A percentile compares a stretch with the other conserved stretches of the same genome.
Conservation (phyloP, 805 yeast genomes). For the Candida anglica region DNA sequence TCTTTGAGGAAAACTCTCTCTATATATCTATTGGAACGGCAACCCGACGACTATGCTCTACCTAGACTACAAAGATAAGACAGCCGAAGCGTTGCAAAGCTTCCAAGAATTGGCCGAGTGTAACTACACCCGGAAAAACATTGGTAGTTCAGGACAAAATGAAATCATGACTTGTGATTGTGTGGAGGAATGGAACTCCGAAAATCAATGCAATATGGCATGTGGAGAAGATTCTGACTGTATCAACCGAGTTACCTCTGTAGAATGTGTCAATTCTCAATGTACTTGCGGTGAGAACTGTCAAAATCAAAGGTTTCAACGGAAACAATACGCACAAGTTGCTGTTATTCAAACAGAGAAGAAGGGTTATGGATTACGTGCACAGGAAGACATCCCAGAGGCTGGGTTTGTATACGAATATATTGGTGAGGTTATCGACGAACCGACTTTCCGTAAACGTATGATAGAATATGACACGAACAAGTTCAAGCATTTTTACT, state of each 20-base stretch:
- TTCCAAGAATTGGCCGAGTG: slow-evolving; percentile 58
- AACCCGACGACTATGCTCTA: too few relatives aligned
- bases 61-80: slow-evolving; percentile 47
- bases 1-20: too few relatives aligned
- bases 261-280: slow-evolving; percentile 76
- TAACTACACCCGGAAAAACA: slow-evolving; percentile 53
- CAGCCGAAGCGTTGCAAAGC: slow-evolving; percentile 62
- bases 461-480: slow-evolving; percentile 69
- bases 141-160: slow-evolving; percentile 72
- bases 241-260: slow-evolving; percentile 86
- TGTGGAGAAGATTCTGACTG: slow-evolving; percentile 87
- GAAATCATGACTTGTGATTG: slow-evolving; percentile 94
- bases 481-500: slow-evolving; percentile 78
- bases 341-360: slow-evolving; percentile 76
- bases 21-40: too few relatives aligned
- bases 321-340: slow-evolving; percentile 65
- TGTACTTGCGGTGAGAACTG: slow-evolving; percentile 76
- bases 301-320: slow-evolving; percentile 86
- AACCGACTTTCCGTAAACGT: slow-evolving; percentile 65
- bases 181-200: slow-evolving; percentile 43
- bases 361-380: slow-evolving; percentile 90
- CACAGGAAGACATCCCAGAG: slow-evolving; percentile 52
- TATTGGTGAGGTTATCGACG: slow-evolving; percentile 90
- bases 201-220: slow-evolving; percentile 47
- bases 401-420: slow-evolving; percentile 85